Percentiles rank a stretch among this genome's conserved stretches.
These are phyloP conservation scores for Rhododendron mucronatum DNA, from an alignment of 148 eudicot species.

Conservation along the genomic window DNA sequence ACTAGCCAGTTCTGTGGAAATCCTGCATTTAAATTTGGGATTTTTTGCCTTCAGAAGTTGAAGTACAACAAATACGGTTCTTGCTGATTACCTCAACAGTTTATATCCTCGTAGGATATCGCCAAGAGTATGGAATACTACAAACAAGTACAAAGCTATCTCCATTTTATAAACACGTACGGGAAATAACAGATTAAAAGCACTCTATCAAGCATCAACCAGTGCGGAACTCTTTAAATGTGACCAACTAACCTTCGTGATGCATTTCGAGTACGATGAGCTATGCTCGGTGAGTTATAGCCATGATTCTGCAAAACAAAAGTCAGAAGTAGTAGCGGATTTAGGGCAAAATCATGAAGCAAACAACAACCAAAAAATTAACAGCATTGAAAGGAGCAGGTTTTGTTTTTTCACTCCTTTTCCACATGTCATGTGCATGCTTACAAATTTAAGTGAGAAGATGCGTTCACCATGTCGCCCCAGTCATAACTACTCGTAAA, in stretches of 20 bases:
- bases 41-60: background rate
- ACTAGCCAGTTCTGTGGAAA: conserved; percentile 29
- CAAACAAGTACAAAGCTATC: background rate
- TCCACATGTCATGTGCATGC: background rate
- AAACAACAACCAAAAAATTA: background rate
- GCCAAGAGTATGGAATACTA: background rate
- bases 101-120: background rate
- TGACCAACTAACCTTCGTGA: conserved; percentile 33
- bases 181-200: background rate
- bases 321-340: background rate
- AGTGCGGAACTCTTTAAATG: background rate
- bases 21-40: conserved; percentile 23
- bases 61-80: background rate
- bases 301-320: conserved; percentile 30
- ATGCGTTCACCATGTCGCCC: background rate
- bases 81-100: background rate
- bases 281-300: conserved; percentile 16
- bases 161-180: background rate
- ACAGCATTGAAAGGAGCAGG: background rate
- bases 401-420: background rate
- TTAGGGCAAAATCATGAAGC: background rate
- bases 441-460: background rate
- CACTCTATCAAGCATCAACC: background rate
- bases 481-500: background rate
- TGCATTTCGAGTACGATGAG: conserved; percentile 26